Base-by-base conservation (phyloP, 2,329 filamentous ascomycete species). In the Hymenoscyphus occultus region DNA sequence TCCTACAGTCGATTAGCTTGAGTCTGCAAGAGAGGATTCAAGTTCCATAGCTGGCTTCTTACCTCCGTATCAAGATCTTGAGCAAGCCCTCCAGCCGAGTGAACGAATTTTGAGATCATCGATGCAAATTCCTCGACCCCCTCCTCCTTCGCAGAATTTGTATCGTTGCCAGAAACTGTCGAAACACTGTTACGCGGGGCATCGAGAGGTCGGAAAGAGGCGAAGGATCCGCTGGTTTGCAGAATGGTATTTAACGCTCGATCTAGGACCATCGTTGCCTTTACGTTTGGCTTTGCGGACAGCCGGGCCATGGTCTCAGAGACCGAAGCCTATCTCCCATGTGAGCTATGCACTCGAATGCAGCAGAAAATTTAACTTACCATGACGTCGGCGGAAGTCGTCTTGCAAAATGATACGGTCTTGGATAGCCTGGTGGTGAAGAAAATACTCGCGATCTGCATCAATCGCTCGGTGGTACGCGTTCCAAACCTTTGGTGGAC, bases 51-150 rank as follows among this genome's bases (percentile, higher is more conserved):
- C 28, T 54, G 39, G 22, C 14, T 14, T 62, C 74, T 31, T 79
- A 89, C 86, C 79, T 93, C 89, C 39, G 83, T 82, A 73, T 93
- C 90, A 71, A 94, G 79, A 66, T 89, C 89, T 68, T 88, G 82
- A n/a, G 93, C 86, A 69, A 94, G 78, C 51, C 81, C 84, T 19
- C 87, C 89, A 1, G 90, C 89, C 10, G 82, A 83, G 69, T 86
- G 87, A 67, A 93, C 83, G 77, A 91, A 93, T 62, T 84, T 85
- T 88, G 89, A 93, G 1, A 94, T 88, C 80, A 92, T 84, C 60
- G 83, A 82, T 7, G 91, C 91, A 67, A 94, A 87, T 68, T 93
- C 89, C 73, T 91, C 88, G 7, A 89, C 84, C 56, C 67, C 68
- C 45, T 61, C 59, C 32, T 67, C 64, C 39, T 62, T 61, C 2